Percentiles rank a stretch among this genome's conserved stretches.
phyloP scores from a whole-genome alignment of 2,329 filamentous ascomycete genomes.

The Cylindrodendrum hubeiense region DNA sequence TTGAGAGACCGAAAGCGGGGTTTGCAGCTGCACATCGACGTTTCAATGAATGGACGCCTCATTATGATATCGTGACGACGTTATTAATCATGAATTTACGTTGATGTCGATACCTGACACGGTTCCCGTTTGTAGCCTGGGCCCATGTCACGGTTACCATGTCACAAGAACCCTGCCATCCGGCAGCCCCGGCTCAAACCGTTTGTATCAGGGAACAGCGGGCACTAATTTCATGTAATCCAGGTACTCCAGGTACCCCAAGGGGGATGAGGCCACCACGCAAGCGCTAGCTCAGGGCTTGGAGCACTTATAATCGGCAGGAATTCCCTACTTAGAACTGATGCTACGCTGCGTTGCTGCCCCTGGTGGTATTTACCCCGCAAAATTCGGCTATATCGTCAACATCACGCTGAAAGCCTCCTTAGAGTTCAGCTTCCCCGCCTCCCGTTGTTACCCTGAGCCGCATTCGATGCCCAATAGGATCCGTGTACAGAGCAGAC shows the following conservation, averaged over 20 bases:
- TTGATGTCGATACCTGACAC: background rate
- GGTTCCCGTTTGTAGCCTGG: background rate
- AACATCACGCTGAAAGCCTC: constrained; percentile 1
- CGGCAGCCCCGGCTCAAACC: too few relatives aligned
- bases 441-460: background rate
- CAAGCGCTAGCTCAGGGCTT: background rate
- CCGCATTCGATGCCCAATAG: background rate
- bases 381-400: background rate
- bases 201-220: too few relatives aligned
- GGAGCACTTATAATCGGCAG: background rate
- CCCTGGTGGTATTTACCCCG: background rate
- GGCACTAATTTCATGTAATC: background rate
- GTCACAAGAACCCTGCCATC: background rate
- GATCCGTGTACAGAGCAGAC: too few relatives aligned
- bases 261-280: background rate
- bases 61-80: background rate
- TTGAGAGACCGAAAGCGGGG: background rate
- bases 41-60: background rate
- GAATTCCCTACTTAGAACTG: background rate
- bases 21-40: background rate
- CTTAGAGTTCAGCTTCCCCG: background rate
- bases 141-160: background rate
- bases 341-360: background rate
- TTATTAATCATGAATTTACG: background rate
- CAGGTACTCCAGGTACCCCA: background rate